phyloP scores from a whole-genome alignment of 805 yeast species.

The Kuraishia ogatae region DNA sequence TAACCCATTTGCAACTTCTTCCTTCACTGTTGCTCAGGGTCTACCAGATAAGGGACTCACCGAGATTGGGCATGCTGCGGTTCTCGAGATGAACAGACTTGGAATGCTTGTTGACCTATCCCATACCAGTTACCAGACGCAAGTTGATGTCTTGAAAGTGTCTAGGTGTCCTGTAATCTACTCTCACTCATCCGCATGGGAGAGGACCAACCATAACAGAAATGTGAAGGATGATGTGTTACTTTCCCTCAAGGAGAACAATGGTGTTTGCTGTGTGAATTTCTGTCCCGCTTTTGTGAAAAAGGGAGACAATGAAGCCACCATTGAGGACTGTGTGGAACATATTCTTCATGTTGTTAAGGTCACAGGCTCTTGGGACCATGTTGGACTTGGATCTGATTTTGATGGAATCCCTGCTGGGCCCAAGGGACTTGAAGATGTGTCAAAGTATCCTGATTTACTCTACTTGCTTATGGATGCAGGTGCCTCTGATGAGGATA shows the following conservation, averaged over 20 bases:
- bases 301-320: conserved; percentile 14
- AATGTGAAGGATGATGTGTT: conserved; percentile 42
- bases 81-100: conserved; percentile 40
- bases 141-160: conserved; percentile 32
- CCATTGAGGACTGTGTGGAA: conserved; percentile 39
- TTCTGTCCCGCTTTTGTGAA: conserved; percentile 33
- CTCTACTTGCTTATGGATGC: conserved; percentile 19
- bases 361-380: conserved; percentile 37
- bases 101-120: conserved; percentile 46
- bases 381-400: conserved; percentile 44
- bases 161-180: conserved; percentile 39
- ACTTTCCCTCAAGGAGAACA: conserved; percentile 25
- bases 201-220: conserved; percentile 31
- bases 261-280: conserved; percentile 40
- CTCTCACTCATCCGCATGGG: conserved; percentile 38
- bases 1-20: conserved; percentile 50
- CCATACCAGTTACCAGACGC: conserved; percentile 39
- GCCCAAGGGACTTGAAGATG: conserved; percentile 45
- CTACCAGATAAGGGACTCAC: conserved; percentile 35
- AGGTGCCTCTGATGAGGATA: conserved; percentile 36
- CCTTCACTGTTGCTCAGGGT: conserved; percentile 37
- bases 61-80: conserved; percentile 28
- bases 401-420: conserved; percentile 43
- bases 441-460: conserved; percentile 44
- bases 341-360: conserved; percentile 35